Conservation (phyloP, 2,329 filamentous ascomycete species). For the Sporothrix euskadiensis region DNA sequence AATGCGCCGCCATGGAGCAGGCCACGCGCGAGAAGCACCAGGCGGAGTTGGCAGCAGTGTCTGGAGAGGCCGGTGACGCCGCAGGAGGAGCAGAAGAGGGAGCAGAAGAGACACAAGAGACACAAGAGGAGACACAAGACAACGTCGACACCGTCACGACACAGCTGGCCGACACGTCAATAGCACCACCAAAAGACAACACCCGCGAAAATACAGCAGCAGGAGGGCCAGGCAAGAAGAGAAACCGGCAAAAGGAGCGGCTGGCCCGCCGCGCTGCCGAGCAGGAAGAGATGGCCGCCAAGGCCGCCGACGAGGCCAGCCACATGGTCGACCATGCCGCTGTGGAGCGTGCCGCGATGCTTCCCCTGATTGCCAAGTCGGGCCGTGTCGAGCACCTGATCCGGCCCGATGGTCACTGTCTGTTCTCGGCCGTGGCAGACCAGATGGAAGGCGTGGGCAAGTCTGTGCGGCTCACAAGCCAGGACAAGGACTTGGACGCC, state of each 20-base stretch:
- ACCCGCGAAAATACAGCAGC: too few relatives aligned
- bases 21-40: slow-evolving; percentile 66
- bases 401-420: slow-evolving; percentile 86
- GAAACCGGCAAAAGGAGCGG: slow-evolving; percentile 87
- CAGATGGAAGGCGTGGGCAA: slow-evolving; percentile 64
- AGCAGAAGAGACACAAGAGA: slow-evolving; percentile 35
- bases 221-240: slow-evolving; percentile 60
- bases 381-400: slow-evolving; percentile 75
- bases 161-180: slow-evolving; percentile 28
- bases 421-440: slow-evolving; percentile 89
- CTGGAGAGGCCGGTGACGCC: slow-evolving; percentile 34
- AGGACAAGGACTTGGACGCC: slow-evolving; percentile 39
- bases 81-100: slow-evolving; percentile 30
- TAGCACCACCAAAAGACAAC: slow-evolving; percentile 29
- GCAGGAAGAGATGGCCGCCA: slow-evolving; percentile 65
- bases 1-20: slow-evolving; percentile 71
- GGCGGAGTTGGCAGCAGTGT: slow-evolving; percentile 54
- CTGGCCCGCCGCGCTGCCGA: slow-evolving; percentile 87
- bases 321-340: slow-evolving; percentile 71
- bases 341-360: slow-evolving; percentile 70
- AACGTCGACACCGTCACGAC: slow-evolving; percentile 23
- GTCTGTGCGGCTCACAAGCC: slow-evolving; percentile 34
- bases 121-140: not conserved
- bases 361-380: slow-evolving; percentile 62
- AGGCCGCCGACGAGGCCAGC: slow-evolving; percentile 74